Evolutionary conservation across 345 rosid genomes (phyloP), one percentile per base, ranked within the genome.

Genomic region (Draba incana): DNA sequence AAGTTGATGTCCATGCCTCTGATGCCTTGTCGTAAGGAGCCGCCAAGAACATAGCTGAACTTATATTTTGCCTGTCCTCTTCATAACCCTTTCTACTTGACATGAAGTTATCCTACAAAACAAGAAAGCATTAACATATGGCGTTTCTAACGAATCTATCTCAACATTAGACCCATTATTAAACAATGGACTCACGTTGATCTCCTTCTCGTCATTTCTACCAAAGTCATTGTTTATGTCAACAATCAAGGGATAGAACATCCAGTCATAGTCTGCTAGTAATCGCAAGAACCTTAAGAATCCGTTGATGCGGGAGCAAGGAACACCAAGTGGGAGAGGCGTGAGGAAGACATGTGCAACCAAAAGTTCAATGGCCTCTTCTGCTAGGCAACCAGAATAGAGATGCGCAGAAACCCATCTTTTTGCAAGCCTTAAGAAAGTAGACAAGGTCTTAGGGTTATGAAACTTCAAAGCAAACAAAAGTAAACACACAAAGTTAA

Each of bases 391-490:
- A 54, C 94, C 88, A 50, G 98, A 93, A 84, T 88, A 93, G 58
- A 90, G 76, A 85, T 90, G 98, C 3, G 97, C 80, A 76, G 90
- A 82, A 63, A 91, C 85, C 98, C 97, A 90, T 70, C 98, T 81
- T 75, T 93, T 93, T 62, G 92, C 98, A 78, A 93, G 87, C 92
- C 98, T 93, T 74, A 46, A 72, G 42, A 39, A 31, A 62, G 46
- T 27, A 23, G 16, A 48, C 4, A 57, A 62, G 48, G 48, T 60
- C 24, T 39, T 20, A 13, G 12, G 58, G 46, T 62, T 61, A 60
- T 23, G 62, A 27, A 66, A 41, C 48, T 39, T 25, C 45, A 68
- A 12, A 48, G 72, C 42, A 51, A 23, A 27, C 50, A 78, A 45
- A 51, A 59, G 47, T 45, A 56, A 31, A 23, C 15, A 62, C 12